Conservation (phyloP, 192 early-diverging fungal genomes). For the Spinellus fusiger region DNA sequence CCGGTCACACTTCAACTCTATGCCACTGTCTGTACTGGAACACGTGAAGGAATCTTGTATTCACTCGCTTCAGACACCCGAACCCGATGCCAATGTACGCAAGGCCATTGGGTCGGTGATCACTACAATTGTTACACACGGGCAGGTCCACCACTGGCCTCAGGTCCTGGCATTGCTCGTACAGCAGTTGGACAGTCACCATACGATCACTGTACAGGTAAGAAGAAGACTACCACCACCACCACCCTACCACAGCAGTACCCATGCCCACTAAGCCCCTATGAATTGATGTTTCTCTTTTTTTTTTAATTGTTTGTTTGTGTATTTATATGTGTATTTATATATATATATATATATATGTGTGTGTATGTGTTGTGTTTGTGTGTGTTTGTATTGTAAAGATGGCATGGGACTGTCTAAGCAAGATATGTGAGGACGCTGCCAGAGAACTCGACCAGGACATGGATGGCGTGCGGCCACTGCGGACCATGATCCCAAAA, state of each 20-base stretch:
- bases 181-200: constrained; percentile 60
- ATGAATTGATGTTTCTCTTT: neutral
- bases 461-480: constrained; percentile 62
- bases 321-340: neutral
- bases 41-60: constrained; percentile 5
- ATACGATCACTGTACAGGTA: constrained; percentile 77
- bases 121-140: constrained; percentile 72
- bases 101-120: constrained; percentile 81
- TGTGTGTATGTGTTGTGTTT: neutral
- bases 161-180: constrained; percentile 71
- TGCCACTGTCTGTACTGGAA: constrained; percentile 42
- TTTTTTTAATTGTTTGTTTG: neutral
- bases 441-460: constrained; percentile 70
- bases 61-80: constrained; percentile 40
- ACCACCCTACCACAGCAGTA: neutral
- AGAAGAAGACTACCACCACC: constrained; percentile 40
- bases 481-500: constrained; percentile 81
- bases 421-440: constrained; percentile 95
- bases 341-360: constrained; percentile 10
- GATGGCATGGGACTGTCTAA: constrained; percentile 79
- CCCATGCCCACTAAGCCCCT: neutral
- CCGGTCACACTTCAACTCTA: constrained; percentile 42
- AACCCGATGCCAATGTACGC: constrained; percentile 64
- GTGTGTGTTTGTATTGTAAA: no score
- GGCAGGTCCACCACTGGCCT: constrained; percentile 69